Conservation (phyloP, 1,284 basidiomycete genomes). For the Apiotrichum veenhuisii region DNA sequence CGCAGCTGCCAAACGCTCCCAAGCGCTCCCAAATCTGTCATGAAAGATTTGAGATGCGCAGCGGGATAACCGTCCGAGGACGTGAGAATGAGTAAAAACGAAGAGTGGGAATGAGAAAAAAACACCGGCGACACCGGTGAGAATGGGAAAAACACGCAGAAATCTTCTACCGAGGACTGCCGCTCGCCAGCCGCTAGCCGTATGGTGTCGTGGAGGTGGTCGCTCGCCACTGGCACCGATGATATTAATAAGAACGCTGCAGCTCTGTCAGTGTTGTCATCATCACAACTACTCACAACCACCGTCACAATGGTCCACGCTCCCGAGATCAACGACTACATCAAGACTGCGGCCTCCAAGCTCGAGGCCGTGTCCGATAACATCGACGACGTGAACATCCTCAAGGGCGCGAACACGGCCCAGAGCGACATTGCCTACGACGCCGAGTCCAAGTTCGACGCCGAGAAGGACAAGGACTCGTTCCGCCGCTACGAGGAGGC, state of each 20-base stretch:
- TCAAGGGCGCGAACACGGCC: slow-evolving; percentile 12
- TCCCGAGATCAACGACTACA: slow-evolving; percentile 37
- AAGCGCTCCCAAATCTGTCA: too few relatives aligned
- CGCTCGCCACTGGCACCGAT: not conserved
- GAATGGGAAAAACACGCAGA: too few relatives aligned
- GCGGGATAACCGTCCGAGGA: too few relatives aligned
- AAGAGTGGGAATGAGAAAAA: too few relatives aligned
- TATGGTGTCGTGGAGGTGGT: too few relatives aligned
- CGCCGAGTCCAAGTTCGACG: slow-evolving; percentile 63
- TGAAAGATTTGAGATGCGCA: too few relatives aligned
- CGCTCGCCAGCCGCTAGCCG: too few relatives aligned
- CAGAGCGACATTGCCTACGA: slow-evolving; percentile 54
- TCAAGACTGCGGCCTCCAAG: slow-evolving; percentile 37
- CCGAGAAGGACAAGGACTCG: slow-evolving; percentile 66
- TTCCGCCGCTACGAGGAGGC: slow-evolving; percentile 57
- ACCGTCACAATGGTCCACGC: slow-evolving; percentile 27
- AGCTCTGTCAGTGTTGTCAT: not conserved
- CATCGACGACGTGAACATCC: slow-evolving; percentile 60
- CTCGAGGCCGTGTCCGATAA: slow-evolving; percentile 69
- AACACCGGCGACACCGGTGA: too few relatives aligned
- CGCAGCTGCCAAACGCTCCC: too few relatives aligned
- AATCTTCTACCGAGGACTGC: too few relatives aligned
- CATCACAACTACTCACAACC: not conserved
- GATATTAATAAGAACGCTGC: not conserved
- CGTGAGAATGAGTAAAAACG: too few relatives aligned